Evolutionary conservation across 148 eudicot species (phyloP).

Genomic region (Pharnaceum exiguum): DNA sequence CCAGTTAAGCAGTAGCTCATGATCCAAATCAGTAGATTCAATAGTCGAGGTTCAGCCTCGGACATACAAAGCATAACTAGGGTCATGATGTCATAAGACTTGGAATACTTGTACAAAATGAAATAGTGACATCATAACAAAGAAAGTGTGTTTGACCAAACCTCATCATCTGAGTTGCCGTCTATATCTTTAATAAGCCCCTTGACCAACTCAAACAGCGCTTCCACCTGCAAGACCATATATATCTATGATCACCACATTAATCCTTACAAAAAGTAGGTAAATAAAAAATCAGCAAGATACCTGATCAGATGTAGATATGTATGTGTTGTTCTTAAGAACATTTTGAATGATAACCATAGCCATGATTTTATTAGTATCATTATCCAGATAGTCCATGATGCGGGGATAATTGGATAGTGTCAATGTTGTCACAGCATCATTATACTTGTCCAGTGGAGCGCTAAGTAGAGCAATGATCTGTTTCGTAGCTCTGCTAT

Average conservation of each 20-base stretch:
- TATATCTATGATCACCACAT: slow-evolving; percentile 3
- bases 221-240: slow-evolving; percentile 72
- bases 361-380: slow-evolving; percentile 96
- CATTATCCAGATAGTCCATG: slow-evolving; percentile 92
- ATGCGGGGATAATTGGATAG: slow-evolving; percentile 97
- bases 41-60: not conserved
- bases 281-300: not conserved
- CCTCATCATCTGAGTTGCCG: slow-evolving; percentile 67
- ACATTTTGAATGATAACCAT: slow-evolving; percentile 94
- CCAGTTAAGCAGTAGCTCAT: not conserved
- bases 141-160: slow-evolving; percentile 10
- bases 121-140: not conserved
- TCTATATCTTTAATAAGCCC: slow-evolving; percentile 83
- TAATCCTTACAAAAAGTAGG: not conserved
- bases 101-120: not conserved
- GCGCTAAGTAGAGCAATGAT: slow-evolving; percentile 97
- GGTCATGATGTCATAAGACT: too few relatives aligned
- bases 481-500: slow-evolving; percentile 89
- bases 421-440: slow-evolving; percentile 85
- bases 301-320: slow-evolving; percentile 92
- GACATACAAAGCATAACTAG: not conserved
- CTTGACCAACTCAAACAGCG: slow-evolving; percentile 82
- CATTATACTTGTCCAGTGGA: slow-evolving; percentile 92
- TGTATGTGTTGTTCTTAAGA: slow-evolving; percentile 67
- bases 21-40: not conserved